Evolutionary conservation across 2,329 filamentous ascomycete genomes (phyloP), one percentile per base, ranked within the genome.

Genomic region (Seiridium cupressi): DNA sequence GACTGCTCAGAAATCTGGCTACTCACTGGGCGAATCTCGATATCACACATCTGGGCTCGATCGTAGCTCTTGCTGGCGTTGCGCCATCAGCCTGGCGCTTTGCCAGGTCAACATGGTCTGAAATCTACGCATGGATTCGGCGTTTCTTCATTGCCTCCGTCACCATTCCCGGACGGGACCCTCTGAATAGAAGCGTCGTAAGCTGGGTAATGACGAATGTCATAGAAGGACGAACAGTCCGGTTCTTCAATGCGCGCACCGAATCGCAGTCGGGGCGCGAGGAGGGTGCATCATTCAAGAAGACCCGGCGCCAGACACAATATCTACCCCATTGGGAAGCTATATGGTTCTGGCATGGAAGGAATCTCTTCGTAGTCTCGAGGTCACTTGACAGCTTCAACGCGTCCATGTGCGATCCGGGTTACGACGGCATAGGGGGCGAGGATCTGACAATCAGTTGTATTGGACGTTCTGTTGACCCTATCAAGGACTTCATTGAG

Each of bases 291-390:
- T 72, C 74, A 11, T 69, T 79, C 2, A 79, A 77, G 61, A 79
- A 77, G 66, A 77, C 74, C 11, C 70, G 70, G 8, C 72, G 77
- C 47, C 68, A 74, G 1, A 68, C 80, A 2, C 76, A 80, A 60
- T 81, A 80, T 53, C 70, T 74, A 5, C 79, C 79, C 0, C 79
- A 80, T 54, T 81, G 77, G 66, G 73, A 76, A 13, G 72, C 74
- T 1, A 68, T 74, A 6, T 80, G 79, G 76, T 82, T 88, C 63
- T 81, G 79, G 73, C 80, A 82, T 64, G 69, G 74, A 5, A 74
- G 78, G 0, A 75, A 73, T 8, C 63, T 81, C 0, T 77, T 87
- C 55, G 68, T 82, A 4, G 70, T 82, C 9, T 73, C 75, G 1
- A 76, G 81, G 8, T 73, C 76, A 3, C 66, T 76, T 40, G 74